phyloP scores from a whole-genome alignment of 179 eudicot genomes.

The Beta corolliflora region DNA sequence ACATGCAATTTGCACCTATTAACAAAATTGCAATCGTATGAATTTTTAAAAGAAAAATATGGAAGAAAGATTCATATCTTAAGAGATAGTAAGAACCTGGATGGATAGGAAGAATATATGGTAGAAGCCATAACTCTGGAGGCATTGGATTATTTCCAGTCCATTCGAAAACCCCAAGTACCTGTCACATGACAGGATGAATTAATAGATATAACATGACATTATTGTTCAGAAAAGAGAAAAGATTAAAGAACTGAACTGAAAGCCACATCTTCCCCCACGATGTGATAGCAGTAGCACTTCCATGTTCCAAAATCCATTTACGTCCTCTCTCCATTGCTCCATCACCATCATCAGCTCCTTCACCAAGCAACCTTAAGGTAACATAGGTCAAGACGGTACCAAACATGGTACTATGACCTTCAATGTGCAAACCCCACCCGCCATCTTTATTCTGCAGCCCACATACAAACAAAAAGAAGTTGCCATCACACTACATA shows the following conservation, averaged over 20 bases:
- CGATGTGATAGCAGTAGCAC: conserved; percentile 81
- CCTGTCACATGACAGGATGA: conserved; percentile 41
- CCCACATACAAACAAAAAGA: conserved; percentile 13
- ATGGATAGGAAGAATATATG: conserved; percentile 80
- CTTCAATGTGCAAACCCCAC: conserved; percentile 97
- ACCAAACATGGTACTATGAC: conserved; percentile 94
- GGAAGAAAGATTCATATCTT: not conserved
- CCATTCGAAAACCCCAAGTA: conserved; percentile 94
- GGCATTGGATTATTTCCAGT: conserved; percentile 92
- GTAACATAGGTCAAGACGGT: conserved; percentile 76
- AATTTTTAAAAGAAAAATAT: not conserved
- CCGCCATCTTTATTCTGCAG: conserved; percentile 94
- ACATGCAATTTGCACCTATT: not conserved
- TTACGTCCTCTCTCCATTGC: conserved; percentile 75
- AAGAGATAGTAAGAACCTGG: conserved; percentile 56
- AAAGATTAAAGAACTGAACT: conserved; percentile 44
- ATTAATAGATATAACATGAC: conserved; percentile 1
- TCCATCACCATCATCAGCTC: conserved; percentile 68
- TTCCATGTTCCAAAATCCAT: conserved; percentile 85
- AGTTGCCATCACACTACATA: not conserved
- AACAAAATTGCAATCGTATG: not conserved
- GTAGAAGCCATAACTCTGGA: conserved; percentile 91
- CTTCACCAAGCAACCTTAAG: conserved; percentile 88
- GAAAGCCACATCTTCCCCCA: conserved; percentile 99
- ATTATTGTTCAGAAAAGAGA: conserved; percentile 9